Percentiles rank a stretch among this genome's conserved stretches.
Conservation (phyloP, 179 eudicot genomes). For the Beta macrorhiza region DNA sequence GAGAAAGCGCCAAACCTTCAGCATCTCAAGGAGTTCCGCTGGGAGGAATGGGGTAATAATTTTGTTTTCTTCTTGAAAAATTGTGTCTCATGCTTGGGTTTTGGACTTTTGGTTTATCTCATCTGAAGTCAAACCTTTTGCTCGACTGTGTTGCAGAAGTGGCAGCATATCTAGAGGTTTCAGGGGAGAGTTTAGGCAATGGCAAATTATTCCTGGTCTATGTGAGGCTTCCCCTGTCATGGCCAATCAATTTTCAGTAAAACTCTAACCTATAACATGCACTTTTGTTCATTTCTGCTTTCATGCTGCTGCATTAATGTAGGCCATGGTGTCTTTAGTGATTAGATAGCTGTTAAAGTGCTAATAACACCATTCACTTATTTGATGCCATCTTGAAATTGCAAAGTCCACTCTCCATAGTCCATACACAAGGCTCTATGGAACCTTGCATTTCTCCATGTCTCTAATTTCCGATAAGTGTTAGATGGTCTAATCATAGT, state of each 20-base stretch:
- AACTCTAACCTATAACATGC: slow-evolving; percentile 34
- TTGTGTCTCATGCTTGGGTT: slow-evolving; percentile 5
- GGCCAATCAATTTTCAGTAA: slow-evolving; percentile 99
- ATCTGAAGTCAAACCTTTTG: slow-evolving; percentile 4
- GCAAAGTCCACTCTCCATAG: no score
- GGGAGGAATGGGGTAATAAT: slow-evolving; percentile 97
- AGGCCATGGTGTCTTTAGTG: slow-evolving; percentile 5
- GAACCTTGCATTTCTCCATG: no score
- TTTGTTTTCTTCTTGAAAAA: slow-evolving; percentile 8
- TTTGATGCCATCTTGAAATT: neutral
- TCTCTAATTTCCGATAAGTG: no score
- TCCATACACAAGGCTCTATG: no score
- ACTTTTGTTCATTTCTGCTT: neutral
- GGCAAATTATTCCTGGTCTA: slow-evolving; percentile 90
- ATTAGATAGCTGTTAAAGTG: neutral
- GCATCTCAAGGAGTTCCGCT: slow-evolving; percentile 97
- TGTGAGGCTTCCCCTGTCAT: slow-evolving; percentile 94
- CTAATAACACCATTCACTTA: neutral
- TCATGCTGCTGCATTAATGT: neutral
- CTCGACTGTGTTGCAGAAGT: slow-evolving; percentile 53
- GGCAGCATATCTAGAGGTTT: slow-evolving; percentile 99
- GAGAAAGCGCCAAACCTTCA: slow-evolving; percentile 80
- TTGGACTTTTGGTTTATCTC: slow-evolving; percentile 8
- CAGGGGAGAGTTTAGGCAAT: slow-evolving; percentile 94
- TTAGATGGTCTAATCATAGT: no score